Base-by-base conservation (phyloP, 768 basidiomycete genomes). In the Kwoniella heveanensis region DNA sequence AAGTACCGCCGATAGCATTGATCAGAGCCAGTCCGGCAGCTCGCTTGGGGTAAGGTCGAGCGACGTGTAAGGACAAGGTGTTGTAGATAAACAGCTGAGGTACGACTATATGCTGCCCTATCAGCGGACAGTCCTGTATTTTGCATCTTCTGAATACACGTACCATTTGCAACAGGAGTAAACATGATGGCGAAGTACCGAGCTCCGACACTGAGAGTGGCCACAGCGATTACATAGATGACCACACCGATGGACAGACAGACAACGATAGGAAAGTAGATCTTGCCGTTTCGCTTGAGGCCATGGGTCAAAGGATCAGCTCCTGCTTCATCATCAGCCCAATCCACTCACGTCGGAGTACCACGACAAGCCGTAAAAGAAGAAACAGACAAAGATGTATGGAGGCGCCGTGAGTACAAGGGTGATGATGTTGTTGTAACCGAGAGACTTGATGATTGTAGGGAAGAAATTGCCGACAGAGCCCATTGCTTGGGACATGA, bases 1-100 rank as follows among this genome's bases (percentile, higher is more conserved):
- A 58, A 8, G 57, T 68, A 27, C 74, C 74, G 9, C 74, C 77
- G 49, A 78, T 67, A 36, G 71, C 71, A 59, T 76, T 76, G 25
- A 76, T 62, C n/a, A 78, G 53, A 1, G 77, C 75, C 3, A 74
- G 48, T 2, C 68, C 68, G 10, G 77, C 77, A 1, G 77, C 77
- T 48, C 77, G 67, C 68, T 78, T 78, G 44, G 74, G 58, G 55
- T 63, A 54, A 2, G 77, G 77, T 37, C 77, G 65, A 29, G 77
- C 64, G 10, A 76, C 52, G 50, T 77, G 76, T 13, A 63, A 58
- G 30, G 72, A 71, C 50, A 77, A 58, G 24, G 68, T 74, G 59
- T 77, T 77, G 75, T 74, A 77, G 5, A 77, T 58, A 52, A 74
- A 51, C 51, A 77, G 51, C 50, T 77, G 76, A 9, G 76, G 73